Evolutionary conservation across 2,329 filamentous ascomycete genomes (phyloP), one percentile per base, ranked within the genome.

Genomic region (Periconia macrospinosa): DNA sequence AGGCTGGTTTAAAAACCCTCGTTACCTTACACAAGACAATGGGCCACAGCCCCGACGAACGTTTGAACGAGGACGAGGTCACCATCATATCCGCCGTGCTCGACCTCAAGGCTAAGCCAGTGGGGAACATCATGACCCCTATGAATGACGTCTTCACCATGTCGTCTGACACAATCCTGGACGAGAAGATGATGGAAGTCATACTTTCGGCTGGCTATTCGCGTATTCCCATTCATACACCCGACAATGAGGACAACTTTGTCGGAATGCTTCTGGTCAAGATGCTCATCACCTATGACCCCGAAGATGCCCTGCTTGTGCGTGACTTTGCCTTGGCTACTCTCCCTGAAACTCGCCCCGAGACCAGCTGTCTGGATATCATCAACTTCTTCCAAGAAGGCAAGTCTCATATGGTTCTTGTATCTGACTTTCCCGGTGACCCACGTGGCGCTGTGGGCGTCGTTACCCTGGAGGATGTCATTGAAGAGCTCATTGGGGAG

Each of bases 331-430:
- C 92, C 8, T 81, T 99, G 47, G 94, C 94, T 14, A 97, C 94
- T 0, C 84, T 99, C 7, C 94, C 95, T 1, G 94, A 99, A 74
- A 99, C 94, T 0, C 86, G 91, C 10, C 91, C 94, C 0, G 91
- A 97, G 70, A 99, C 94, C 0, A 97, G 92, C 77, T 99, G 94
- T 72, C 78, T 99, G 52, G 94, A 99, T 73, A 97, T 99, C 67
- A 91, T 99, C 77, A 99, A 99, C 78, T 99, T 97, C 76, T 99
- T 99, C 79, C 94, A 99, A 75, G 94, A 99, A 79, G 94, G 94
- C 66, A 99, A 99, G 74, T 96, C 92, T 1, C 94, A 99, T 74
- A 96, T 99, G 92, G 93, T 97, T 0, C 80, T 99, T 27, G 94
- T 46, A n/a, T 49, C 93, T 0, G 90, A 96, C 67, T 84, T 79